A percentile compares a stretch with the other conserved stretches of the same genome.
phyloP scores from a whole-genome alignment of 768 basidiomycete species.

The Strobilomyces echinocephalus region DNA sequence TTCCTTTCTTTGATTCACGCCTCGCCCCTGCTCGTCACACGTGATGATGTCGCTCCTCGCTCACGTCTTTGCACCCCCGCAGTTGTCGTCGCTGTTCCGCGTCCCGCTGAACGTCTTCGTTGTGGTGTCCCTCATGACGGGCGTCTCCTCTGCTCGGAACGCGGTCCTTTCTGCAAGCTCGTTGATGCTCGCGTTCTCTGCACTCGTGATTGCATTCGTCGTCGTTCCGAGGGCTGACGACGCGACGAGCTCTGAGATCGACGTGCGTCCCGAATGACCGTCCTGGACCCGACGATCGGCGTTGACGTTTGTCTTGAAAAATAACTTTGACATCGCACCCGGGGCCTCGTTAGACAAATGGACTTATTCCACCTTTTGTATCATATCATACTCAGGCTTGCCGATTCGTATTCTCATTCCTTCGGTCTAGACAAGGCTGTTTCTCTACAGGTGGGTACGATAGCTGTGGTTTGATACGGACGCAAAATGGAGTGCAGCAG shows the following conservation, averaged over 20 bases:
- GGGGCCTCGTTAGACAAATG: background rate
- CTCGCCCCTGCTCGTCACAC: background rate
- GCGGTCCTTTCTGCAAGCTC: conserved; percentile 57
- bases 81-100: conserved; percentile 69
- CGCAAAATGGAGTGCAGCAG: too few species aligned
- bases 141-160: conserved; percentile 59
- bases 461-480: background rate
- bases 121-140: conserved; percentile 62
- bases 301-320: background rate
- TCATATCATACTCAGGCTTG: background rate
- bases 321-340: background rate
- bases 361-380: background rate
- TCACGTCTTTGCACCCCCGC: background rate
- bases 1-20: background rate
- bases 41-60: background rate
- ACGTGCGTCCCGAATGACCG: conserved; percentile 16
- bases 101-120: conserved; percentile 75
- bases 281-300: background rate
- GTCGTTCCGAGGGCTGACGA: conserved; percentile 37
- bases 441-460: background rate
- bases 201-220: conserved; percentile 51
- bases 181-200: conserved; percentile 52
- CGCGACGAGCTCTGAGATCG: conserved; percentile 11
- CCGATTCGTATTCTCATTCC: too few species aligned
- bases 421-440: too few species aligned